Base-by-base conservation (phyloP, 192 early-diverging fungal genomes). In the Rhizophlyctis rosea region DNA sequence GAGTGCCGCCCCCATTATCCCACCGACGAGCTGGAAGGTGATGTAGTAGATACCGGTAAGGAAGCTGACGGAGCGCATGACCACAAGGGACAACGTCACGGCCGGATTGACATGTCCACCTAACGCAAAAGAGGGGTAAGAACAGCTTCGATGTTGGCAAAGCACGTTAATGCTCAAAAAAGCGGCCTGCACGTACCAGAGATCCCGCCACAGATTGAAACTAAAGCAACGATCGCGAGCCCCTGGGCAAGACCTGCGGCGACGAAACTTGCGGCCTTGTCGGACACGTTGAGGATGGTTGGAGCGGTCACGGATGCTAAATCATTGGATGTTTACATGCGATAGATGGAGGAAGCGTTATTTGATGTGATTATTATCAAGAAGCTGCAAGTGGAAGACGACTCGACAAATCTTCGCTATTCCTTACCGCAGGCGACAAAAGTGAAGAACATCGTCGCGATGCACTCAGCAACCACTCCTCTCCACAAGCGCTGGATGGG, bases 91-190 rank as follows among this genome's bases (percentile, higher is more conserved):
- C 18, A 27, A 7, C n/a, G 64, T 58, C 14, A 65, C 55, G 28
- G 64, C 64, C 24, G 64, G 64, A 39, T 65, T 65, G 35, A 65
- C 18, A 33, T 65, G 64, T 28, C 64, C 64, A 4, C 64, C 39
- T 44, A 18, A 18, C n/a, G n/a, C n/a, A n/a, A n/a, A n/a, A n/a
- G n/a, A n/a, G n/a, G n/a, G n/a, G n/a, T n/a, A n/a, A n/a, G n/a
- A n/a, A n/a, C n/a, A n/a, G n/a, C n/a, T n/a, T n/a, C n/a, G n/a
- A n/a, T n/a, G n/a, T n/a, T n/a, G n/a, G n/a, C n/a, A n/a, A n/a
- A n/a, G n/a, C n/a, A n/a, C n/a, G n/a, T n/a, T n/a, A n/a, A n/a
- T n/a, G n/a, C n/a, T n/a, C n/a, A n/a, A n/a, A n/a, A n/a, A n/a
- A n/a, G n/a, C n/a, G n/a, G n/a, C n/a, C n/a, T n/a, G n/a, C n/a